Percentiles rank a stretch among this genome's conserved stretches.
Conservation (phyloP, 257 asterid genomes). For the Nicotiana knightiana region DNA sequence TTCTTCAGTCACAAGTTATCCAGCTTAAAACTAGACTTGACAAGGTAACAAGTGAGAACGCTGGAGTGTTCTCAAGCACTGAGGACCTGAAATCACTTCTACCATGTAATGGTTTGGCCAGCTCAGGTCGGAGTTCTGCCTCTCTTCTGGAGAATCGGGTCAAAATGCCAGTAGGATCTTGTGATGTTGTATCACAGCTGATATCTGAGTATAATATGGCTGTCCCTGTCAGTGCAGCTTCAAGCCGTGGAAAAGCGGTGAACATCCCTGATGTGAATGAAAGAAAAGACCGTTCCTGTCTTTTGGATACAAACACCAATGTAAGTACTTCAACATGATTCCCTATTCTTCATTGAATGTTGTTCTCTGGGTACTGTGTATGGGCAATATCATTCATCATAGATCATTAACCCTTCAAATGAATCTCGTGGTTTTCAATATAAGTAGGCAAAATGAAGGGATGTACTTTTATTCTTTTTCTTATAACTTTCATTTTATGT, state of each 20-base stretch:
- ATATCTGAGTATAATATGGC: slow-evolving; percentile 28
- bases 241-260: slow-evolving; percentile 27
- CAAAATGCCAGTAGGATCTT: slow-evolving; percentile 33
- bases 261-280: slow-evolving; percentile 17
- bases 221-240: slow-evolving; percentile 36
- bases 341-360: background rate
- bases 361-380: background rate
- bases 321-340: slow-evolving; percentile 17
- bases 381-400: background rate
- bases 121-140: slow-evolving; percentile 28
- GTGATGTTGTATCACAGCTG: slow-evolving; percentile 44
- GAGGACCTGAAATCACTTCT: slow-evolving; percentile 16
- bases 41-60: slow-evolving; percentile 19
- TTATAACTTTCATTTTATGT: background rate
- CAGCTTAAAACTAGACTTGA: slow-evolving; percentile 19
- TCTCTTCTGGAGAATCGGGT: slow-evolving; percentile 40
- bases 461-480: background rate
- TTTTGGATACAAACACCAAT: slow-evolving; percentile 7
- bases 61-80: slow-evolving; percentile 12
- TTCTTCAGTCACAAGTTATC: slow-evolving; percentile 16
- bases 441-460: background rate
- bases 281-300: slow-evolving; percentile 15
- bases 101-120: slow-evolving; percentile 22
- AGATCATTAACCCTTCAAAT: background rate
- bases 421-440: background rate